These are phyloP conservation scores for Ophiocordyceps australis DNA, from an alignment of 2,329 filamentous ascomycete genomes.

Conservation along the genomic window DNA sequence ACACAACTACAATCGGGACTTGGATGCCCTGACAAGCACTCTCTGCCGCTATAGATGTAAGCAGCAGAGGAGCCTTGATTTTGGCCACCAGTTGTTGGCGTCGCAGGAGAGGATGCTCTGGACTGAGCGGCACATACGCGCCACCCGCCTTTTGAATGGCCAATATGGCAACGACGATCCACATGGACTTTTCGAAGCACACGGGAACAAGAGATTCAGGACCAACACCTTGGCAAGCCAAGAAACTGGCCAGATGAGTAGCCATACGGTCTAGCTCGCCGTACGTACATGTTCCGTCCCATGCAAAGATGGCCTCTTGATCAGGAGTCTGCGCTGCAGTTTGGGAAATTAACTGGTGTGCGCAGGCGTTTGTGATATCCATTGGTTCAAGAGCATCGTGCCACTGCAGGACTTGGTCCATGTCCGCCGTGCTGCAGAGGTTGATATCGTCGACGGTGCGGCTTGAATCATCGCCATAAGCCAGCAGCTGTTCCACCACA, in stretches of 20 bases:
- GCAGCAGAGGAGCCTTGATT: background rate
- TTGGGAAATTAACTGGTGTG: conserved; percentile 1
- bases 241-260: conserved; percentile 2
- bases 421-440: background rate
- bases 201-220: background rate
- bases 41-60: too few relatives aligned
- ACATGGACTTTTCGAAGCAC: conserved; percentile 1
- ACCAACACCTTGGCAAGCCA: conserved; percentile 5
- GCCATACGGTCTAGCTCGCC: conserved; percentile 8
- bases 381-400: background rate
- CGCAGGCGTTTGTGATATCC: background rate
- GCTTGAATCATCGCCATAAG: background rate
- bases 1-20: too few relatives aligned
- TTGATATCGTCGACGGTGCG: background rate
- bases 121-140: conserved; percentile 3
- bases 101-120: conserved; percentile 1
- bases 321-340: conserved; percentile 3
- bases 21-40: too few relatives aligned
- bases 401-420: background rate
- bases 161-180: conserved; percentile 4
- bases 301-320: conserved; percentile 18
- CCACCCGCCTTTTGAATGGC: conserved; percentile 4
- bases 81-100: background rate
- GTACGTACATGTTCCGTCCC: conserved; percentile 21
- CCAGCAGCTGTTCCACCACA: background rate